phyloP scores from a whole-genome alignment of 2,329 filamentous ascomycete species.

The Alternaria rosae region DNA sequence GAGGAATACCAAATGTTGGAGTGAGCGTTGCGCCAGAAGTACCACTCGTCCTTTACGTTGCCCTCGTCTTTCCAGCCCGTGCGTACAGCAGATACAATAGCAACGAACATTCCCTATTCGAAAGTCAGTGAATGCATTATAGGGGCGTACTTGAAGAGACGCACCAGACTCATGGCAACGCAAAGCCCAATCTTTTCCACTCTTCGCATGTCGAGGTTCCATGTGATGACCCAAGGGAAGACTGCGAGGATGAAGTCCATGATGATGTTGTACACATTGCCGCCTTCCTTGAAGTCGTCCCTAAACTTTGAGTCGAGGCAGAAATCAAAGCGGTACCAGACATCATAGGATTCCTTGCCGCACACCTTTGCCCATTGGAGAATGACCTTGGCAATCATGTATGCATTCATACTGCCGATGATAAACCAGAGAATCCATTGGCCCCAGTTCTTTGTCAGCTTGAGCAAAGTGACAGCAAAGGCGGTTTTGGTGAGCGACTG shows the following conservation, averaged over 20 bases:
- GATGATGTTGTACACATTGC: constrained; percentile 63
- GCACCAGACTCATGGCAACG: constrained; percentile 57
- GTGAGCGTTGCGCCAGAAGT: constrained; percentile 59
- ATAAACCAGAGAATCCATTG: constrained; percentile 58
- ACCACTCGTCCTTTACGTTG: constrained; percentile 56
- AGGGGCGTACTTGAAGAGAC: neutral
- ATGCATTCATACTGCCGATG: constrained; percentile 59
- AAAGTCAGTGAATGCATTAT: constrained; percentile 2
- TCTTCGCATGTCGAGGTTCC: constrained; percentile 57
- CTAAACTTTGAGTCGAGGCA: constrained; percentile 53
- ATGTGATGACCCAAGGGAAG: constrained; percentile 61
- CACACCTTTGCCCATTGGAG: constrained; percentile 61
- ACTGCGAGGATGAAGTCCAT: constrained; percentile 62
- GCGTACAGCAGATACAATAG: constrained; percentile 58
- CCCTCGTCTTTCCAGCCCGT: constrained; percentile 60
- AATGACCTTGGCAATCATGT: constrained; percentile 58
- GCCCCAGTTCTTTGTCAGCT: constrained; percentile 56
- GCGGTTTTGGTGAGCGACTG: constrained; percentile 50
- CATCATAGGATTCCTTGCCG: constrained; percentile 53
- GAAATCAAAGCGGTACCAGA: constrained; percentile 59
- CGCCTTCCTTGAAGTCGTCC: constrained; percentile 58
- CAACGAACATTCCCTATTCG: constrained; percentile 55
- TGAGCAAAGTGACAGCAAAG: constrained; percentile 52
- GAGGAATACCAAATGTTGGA: constrained; percentile 61
- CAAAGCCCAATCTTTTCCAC: constrained; percentile 61